phyloP scores from a whole-genome alignment of 1,284 basidiomycete species.

The Boletus nobilissimus region DNA sequence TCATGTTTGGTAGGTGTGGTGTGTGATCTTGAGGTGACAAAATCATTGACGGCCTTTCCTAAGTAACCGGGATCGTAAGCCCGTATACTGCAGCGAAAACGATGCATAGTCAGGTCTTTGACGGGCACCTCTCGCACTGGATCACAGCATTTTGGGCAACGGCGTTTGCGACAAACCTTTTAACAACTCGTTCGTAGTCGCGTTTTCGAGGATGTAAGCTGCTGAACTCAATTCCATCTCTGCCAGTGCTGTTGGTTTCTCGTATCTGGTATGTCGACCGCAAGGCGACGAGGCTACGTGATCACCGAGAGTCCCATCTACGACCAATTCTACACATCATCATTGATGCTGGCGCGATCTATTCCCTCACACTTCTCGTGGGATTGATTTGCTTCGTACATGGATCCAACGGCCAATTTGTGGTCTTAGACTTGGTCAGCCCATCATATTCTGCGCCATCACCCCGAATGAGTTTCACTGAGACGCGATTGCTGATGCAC shows the following conservation, averaged over 20 bases:
- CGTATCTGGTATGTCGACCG: conserved; percentile 41
- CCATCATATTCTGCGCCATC: not conserved
- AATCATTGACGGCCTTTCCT: not conserved
- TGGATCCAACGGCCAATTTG: conserved; percentile 23
- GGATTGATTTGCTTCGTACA: conserved; percentile 23
- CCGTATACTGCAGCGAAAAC: conserved; percentile 17
- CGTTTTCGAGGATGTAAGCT: not conserved
- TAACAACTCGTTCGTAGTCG: conserved; percentile 31
- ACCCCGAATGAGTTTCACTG: not conserved
- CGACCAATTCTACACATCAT: conserved; percentile 34
- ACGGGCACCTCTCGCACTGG: conserved; percentile 28
- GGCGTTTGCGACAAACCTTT: conserved; percentile 34
- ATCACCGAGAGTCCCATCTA: conserved; percentile 15
- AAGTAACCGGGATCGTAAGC: conserved; percentile 36
- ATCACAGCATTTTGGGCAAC: conserved; percentile 29
- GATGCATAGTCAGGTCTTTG: conserved; percentile 23
- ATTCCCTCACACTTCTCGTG: conserved; percentile 33
- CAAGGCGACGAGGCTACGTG: conserved; percentile 8
- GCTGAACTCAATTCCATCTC: not conserved
- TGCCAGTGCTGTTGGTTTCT: conserved; percentile 32
- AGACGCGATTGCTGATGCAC: not conserved
- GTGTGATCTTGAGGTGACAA: not conserved
- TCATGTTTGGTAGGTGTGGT: conserved; percentile 24
- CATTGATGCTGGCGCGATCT: conserved; percentile 38
- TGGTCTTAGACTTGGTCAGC: conserved; percentile 36